A percentile compares a stretch with the other conserved stretches of the same genome.
phyloP scores from a whole-genome alignment of 495 filamentous ascomycete genomes.

The Tuber magnatum region DNA sequence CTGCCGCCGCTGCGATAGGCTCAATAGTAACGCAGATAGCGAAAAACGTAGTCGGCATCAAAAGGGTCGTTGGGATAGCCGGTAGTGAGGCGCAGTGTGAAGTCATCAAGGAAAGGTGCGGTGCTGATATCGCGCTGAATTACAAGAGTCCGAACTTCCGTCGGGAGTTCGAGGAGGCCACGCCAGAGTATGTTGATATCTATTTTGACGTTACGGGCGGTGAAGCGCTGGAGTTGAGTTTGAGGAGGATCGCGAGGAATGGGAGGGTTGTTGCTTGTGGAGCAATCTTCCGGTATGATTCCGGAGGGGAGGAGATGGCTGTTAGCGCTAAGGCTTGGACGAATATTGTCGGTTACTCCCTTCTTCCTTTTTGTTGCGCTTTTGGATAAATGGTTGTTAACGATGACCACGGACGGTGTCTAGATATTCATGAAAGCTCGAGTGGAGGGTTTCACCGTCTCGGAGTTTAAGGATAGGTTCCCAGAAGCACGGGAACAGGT shows the following conservation, averaged over 20 bases:
- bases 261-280: slow-evolving; percentile 60
- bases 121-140: slow-evolving; percentile 61
- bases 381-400: background rate
- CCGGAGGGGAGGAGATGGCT: slow-evolving; percentile 32
- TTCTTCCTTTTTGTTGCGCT: background rate
- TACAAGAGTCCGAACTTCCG: slow-evolving; percentile 56
- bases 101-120: slow-evolving; percentile 54
- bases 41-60: slow-evolving; percentile 51
- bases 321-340: slow-evolving; percentile 50
- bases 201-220: slow-evolving; percentile 70
- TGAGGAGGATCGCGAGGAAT: slow-evolving; percentile 49
- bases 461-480: slow-evolving; percentile 48
- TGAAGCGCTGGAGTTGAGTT: slow-evolving; percentile 56
- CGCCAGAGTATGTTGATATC: slow-evolving; percentile 58
- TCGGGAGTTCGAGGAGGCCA: slow-evolving; percentile 52
- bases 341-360: slow-evolving; percentile 31
- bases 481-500: slow-evolving; percentile 46
- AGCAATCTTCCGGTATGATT: slow-evolving; percentile 50
- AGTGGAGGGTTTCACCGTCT: slow-evolving; percentile 59
- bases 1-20: slow-evolving; percentile 42
- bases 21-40: slow-evolving; percentile 61
- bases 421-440: slow-evolving; percentile 47
- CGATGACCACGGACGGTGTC: background rate
- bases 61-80: slow-evolving; percentile 56
- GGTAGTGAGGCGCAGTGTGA: slow-evolving; percentile 60